Conservation (phyloP, 2,329 filamentous ascomycete species). For the Trichoderma sp. region DNA sequence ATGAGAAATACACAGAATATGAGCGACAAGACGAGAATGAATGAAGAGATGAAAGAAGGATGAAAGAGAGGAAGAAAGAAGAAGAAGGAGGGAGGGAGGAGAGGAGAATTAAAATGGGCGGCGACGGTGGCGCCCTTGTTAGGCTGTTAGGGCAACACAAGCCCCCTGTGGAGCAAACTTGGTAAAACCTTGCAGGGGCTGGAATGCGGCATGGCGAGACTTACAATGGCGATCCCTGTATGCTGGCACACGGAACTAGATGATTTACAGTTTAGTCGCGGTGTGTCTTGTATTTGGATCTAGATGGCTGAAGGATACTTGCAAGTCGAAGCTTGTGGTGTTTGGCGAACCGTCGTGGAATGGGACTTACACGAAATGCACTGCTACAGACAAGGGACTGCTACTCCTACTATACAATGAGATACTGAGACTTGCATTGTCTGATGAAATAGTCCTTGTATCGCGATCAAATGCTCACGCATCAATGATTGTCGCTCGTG, state of each 20-base stretch:
- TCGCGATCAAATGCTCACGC: too few species aligned
- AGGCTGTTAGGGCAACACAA: not conserved
- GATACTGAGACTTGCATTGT: rapidly evolving
- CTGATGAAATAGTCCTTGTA: not conserved
- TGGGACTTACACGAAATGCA: not conserved
- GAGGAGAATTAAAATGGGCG: not conserved
- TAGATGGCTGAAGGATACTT: not conserved
- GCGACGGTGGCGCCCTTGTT: not conserved
- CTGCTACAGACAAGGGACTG: too few species aligned
- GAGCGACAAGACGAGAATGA: not conserved
- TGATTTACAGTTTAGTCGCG: not conserved
- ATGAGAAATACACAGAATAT: not conserved
- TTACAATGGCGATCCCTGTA: not conserved
- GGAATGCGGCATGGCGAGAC: not conserved
- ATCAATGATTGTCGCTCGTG: too few species aligned
- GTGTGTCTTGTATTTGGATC: not conserved
- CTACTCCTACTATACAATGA: too few species aligned
- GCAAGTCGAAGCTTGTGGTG: not conserved
- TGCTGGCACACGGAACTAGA: not conserved
- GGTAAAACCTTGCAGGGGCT: not conserved
- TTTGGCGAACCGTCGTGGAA: not conserved
- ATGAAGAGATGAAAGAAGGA: not conserved
- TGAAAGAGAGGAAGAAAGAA: not conserved
- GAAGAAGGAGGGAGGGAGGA: not conserved
- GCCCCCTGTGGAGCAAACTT: not conserved